Conservation (phyloP, 139 green algal genomes). For the Chloropicon primus region DNA sequence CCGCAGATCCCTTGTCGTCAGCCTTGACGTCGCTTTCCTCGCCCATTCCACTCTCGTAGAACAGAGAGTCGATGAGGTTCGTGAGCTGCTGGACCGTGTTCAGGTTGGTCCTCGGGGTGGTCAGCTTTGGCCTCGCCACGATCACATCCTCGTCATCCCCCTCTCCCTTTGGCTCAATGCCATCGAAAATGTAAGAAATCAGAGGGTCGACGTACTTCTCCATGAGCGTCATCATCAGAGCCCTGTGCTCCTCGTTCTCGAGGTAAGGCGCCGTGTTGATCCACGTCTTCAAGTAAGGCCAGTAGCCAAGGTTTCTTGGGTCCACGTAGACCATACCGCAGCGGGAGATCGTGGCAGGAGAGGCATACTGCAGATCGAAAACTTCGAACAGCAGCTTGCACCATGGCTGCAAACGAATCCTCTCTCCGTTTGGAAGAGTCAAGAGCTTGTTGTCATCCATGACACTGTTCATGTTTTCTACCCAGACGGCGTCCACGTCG, state of each 20-base stretch:
- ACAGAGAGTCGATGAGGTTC: constrained; percentile 47
- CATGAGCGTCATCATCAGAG: constrained; percentile 45
- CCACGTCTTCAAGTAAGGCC: constrained; percentile 62
- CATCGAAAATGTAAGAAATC: constrained; percentile 60
- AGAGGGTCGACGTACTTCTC: constrained; percentile 54
- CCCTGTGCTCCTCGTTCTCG: constrained; percentile 21
- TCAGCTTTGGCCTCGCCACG: constrained; percentile 32
- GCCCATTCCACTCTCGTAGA: constrained; percentile 19
- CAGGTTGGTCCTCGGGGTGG: constrained; percentile 56
- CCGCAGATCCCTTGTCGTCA: constrained; percentile 15
- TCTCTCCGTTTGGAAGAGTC: constrained; percentile 69
- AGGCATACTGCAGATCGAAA: constrained; percentile 41
- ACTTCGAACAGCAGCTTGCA: constrained; percentile 73
- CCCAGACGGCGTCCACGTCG: constrained; percentile 73
- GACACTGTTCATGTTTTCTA: constrained; percentile 81
- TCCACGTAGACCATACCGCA: constrained; percentile 87
- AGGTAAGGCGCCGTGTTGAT: constrained; percentile 23
- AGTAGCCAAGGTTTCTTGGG: constrained; percentile 67
- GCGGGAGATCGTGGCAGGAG: constrained; percentile 53
- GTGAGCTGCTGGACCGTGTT: constrained; percentile 71
- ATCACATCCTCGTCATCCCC: constrained; percentile 50
- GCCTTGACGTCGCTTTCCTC: constrained; percentile 27
- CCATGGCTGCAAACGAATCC: constrained; percentile 61
- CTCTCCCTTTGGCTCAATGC: constrained; percentile 28
- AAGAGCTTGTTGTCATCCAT: constrained; percentile 85